These are phyloP conservation scores for Hyaloperonospora arabidopsidis DNA, from an alignment of 352 stramenopile species.

Conservation along the genomic window DNA sequence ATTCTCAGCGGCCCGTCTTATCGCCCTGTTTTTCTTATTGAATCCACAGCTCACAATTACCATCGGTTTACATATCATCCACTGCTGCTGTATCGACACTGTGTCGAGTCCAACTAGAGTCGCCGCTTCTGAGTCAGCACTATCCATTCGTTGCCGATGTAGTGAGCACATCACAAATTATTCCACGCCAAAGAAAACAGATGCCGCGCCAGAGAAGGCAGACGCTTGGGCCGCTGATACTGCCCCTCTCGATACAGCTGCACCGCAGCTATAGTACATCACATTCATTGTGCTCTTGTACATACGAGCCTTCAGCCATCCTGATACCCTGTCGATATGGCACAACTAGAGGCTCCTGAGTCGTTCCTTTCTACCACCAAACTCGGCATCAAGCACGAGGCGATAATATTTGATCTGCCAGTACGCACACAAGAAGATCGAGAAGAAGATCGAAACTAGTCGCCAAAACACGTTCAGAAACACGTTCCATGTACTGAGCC, in stretches of 20 bases:
- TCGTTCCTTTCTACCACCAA: constrained; percentile 70
- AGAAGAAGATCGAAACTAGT: constrained; percentile 49
- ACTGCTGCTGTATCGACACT: constrained; percentile 35
- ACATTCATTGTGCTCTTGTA: constrained; percentile 10
- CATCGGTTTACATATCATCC: constrained; percentile 21
- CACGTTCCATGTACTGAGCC: constrained; percentile 70
- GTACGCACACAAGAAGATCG: constrained; percentile 42
- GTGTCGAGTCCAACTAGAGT: constrained; percentile 85
- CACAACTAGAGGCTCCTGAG: constrained; percentile 52
- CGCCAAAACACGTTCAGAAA: constrained; percentile 75
- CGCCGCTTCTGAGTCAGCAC: constrained; percentile 86
- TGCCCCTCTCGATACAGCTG: constrained; percentile 17
- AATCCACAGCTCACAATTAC: constrained; percentile 4
- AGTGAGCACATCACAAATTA: no score
- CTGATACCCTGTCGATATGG: neutral
- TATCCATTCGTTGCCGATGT: constrained; percentile 31
- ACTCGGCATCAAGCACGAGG: constrained; percentile 59
- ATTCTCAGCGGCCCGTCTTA: constrained; percentile 9
- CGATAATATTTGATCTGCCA: constrained; percentile 72
- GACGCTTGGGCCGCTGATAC: constrained; percentile 10
- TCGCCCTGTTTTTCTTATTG: constrained; percentile 12
- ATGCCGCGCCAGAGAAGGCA: no score
- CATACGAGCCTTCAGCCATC: constrained; percentile 2
- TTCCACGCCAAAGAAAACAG: no score
- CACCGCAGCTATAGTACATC: constrained; percentile 10